Evolutionary conservation across 202 grass and related monocot genomes (phyloP).

Genomic region (Carex sylvatica): DNA sequence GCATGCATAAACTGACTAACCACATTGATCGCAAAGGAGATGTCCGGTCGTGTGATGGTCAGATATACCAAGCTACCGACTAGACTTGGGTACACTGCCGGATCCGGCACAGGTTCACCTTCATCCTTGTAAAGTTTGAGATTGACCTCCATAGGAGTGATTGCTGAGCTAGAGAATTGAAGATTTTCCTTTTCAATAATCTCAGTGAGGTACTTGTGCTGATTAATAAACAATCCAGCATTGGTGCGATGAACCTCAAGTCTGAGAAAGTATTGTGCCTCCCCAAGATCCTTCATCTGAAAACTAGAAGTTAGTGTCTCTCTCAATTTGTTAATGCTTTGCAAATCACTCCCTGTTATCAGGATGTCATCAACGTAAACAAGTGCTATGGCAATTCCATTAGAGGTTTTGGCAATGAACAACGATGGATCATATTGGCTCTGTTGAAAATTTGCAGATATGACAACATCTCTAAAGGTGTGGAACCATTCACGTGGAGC

Average conservation of each 20-base stretch:
- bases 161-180: neutral
- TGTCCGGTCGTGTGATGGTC: neutral
- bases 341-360: neutral
- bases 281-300: slow-evolving; percentile 6
- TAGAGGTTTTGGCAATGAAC: neutral
- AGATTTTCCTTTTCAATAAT: neutral
- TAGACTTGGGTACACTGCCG: neutral
- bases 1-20: slow-evolving; percentile 6
- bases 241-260: neutral
- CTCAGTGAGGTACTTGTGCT: neutral
- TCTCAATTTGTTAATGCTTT: neutral
- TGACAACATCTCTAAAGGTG: neutral
- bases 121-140: neutral
- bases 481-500: neutral
- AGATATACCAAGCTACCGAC: neutral
- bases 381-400: neutral
- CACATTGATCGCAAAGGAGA: neutral
- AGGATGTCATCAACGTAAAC: neutral
- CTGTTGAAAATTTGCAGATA: neutral
- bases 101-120: neutral
- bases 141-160: neutral
- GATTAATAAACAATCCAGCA: neutral
- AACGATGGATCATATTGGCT: neutral
- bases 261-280: neutral
- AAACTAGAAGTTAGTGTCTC: neutral